Evolutionary conservation across 306 rosid genomes (phyloP).

Genomic region (Benincasa hispida): DNA sequence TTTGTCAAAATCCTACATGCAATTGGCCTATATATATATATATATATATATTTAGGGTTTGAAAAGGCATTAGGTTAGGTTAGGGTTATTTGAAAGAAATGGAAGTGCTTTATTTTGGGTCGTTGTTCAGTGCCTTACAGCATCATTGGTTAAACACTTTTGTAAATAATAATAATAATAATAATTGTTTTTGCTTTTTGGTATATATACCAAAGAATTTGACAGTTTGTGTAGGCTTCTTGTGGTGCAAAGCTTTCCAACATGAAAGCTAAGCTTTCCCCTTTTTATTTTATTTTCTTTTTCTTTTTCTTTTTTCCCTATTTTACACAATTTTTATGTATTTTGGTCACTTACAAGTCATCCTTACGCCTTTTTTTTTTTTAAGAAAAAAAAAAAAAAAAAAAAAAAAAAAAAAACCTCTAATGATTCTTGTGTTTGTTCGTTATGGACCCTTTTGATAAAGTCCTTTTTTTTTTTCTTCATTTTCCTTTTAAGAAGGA

Average conservation of each 20-base stretch:
- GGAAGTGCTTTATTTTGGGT: background rate
- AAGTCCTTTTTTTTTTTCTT: background rate
- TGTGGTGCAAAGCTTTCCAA: background rate
- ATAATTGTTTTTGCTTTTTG: background rate
- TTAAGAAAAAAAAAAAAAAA: too few relatives aligned
- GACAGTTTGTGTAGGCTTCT: background rate
- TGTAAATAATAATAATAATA: too few relatives aligned
- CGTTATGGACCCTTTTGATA: background rate
- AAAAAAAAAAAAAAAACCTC: too few relatives aligned
- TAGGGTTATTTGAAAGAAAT: background rate
- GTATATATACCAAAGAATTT: conserved; percentile 1
- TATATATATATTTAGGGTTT: background rate
- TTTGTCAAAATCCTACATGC: too few relatives aligned
- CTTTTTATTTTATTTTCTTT: background rate
- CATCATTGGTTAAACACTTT: background rate
- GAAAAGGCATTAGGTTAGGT: background rate
- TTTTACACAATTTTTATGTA: background rate
- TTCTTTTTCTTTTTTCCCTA: background rate
- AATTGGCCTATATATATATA: too few relatives aligned
- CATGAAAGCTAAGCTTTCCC: background rate
- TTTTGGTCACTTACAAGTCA: background rate
- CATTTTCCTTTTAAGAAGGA: too few relatives aligned
- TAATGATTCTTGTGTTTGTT: background rate
- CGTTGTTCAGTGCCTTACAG: background rate
- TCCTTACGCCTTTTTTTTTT: background rate